These are phyloP conservation scores for Pelargonium fulgidum DNA, from an alignment of 441 rosid genomes.

Conservation along the genomic window DNA sequence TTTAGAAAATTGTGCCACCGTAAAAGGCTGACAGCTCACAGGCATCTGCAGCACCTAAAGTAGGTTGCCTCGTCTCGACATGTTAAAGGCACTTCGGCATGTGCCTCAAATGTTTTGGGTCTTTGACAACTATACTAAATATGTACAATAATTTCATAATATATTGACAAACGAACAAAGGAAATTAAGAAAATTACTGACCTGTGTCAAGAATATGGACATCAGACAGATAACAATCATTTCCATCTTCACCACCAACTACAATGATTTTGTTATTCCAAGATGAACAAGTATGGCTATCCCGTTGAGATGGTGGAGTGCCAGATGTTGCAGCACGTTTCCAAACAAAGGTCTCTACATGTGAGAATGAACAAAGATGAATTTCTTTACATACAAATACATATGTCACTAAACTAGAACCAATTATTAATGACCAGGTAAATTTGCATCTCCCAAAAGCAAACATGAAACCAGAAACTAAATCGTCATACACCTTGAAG, in stretches of 20 bases:
- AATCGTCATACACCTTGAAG: background rate
- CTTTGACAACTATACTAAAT: background rate
- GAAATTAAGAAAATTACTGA: constrained; percentile 19
- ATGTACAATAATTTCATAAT: background rate
- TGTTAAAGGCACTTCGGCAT: background rate
- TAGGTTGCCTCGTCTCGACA: background rate
- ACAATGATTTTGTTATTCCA: constrained; percentile 84
- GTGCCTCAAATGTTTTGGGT: background rate
- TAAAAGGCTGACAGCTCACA: background rate
- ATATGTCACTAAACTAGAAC: background rate
- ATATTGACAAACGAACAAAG: background rate
- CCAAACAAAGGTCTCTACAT: constrained; percentile 88
- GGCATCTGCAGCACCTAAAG: no score
- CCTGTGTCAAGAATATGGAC: constrained; percentile 95
- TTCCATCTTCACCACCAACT: constrained; percentile 92
- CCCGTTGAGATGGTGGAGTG: constrained; percentile 80
- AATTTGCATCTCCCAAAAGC: background rate
- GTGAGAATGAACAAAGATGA: constrained; percentile 12
- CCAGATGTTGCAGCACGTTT: constrained; percentile 67
- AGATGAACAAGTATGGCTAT: constrained; percentile 90
- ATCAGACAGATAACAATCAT: constrained; percentile 83
- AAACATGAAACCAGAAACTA: no score
- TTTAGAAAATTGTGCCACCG: background rate
- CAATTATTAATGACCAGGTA: background rate
- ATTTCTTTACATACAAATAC: background rate